phyloP scores from a whole-genome alignment of 2,329 filamentous ascomycete genomes.

The Setomelanomma holmii region DNA sequence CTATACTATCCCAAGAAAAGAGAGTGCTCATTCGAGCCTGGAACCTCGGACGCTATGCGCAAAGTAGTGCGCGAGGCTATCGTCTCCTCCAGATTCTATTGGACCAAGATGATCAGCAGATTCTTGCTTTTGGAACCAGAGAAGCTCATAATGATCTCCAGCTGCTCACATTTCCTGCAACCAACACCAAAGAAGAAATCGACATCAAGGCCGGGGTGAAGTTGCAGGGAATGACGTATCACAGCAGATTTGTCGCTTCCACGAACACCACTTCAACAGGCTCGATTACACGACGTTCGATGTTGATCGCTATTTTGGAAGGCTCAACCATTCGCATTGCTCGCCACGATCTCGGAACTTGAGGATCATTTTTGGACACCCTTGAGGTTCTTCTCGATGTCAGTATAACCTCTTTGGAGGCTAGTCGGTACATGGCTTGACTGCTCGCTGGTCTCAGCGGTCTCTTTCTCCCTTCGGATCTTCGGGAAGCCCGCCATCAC shows the following conservation, averaged over 20 bases:
- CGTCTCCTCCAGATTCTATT: slow-evolving; percentile 2
- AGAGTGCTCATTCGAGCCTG: slow-evolving; percentile 2
- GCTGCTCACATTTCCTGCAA: background rate
- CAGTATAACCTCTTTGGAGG: slow-evolving; percentile 4
- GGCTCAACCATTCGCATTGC: background rate
- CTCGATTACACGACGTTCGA: background rate
- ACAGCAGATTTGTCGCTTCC: slow-evolving; percentile 1
- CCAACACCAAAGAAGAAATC: slow-evolving; percentile 1
- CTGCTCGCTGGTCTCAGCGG: background rate
- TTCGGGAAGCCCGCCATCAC: slow-evolving; percentile 5
- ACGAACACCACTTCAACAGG: background rate
- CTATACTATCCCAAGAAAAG: slow-evolving; percentile 3
- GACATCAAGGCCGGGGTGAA: background rate
- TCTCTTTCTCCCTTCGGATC: background rate
- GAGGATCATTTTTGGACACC: background rate
- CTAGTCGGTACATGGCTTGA: background rate
- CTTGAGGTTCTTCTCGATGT: slow-evolving; percentile 2
- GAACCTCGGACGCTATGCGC: background rate
- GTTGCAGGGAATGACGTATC: slow-evolving; percentile 4
- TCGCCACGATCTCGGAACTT: background rate
- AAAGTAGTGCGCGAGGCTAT: slow-evolving; percentile 7
- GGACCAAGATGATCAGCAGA: background rate
- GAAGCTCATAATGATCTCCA: slow-evolving; percentile 6
- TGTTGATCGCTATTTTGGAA: slow-evolving; percentile 1
- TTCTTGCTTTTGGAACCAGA: slow-evolving; percentile 2